phyloP scores from a whole-genome alignment of 495 filamentous ascomycete species.

The Aspergillus diversus region DNA sequence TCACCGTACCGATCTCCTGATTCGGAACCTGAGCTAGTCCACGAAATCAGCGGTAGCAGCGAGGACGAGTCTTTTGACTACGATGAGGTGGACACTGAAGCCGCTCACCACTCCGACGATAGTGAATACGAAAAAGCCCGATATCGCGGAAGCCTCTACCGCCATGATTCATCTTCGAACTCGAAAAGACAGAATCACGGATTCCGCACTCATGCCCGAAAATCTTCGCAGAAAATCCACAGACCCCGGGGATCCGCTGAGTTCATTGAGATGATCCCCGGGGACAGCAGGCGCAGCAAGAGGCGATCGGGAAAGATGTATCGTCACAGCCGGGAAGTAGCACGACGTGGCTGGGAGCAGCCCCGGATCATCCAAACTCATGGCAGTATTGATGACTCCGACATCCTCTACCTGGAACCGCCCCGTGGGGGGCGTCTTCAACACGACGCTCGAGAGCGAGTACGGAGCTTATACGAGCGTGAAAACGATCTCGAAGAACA shows the following conservation, averaged over 20 bases:
- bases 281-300: slow-evolving; percentile 13
- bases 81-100: slow-evolving; percentile 18
- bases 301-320: not conserved
- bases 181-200: slow-evolving; percentile 7
- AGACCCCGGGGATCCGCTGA: slow-evolving; percentile 14
- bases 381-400: slow-evolving; percentile 22
- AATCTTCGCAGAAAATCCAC: slow-evolving; percentile 14
- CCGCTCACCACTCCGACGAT: slow-evolving; percentile 22
- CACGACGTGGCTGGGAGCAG: slow-evolving; percentile 21
- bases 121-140: slow-evolving; percentile 11
- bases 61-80: slow-evolving; percentile 19
- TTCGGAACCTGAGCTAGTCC: slow-evolving; percentile 19
- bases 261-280: slow-evolving; percentile 23
- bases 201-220: slow-evolving; percentile 28
- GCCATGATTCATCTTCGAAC: slow-evolving; percentile 20
- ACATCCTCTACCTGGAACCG: slow-evolving; percentile 27
- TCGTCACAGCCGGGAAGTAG: slow-evolving; percentile 12
- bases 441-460: slow-evolving; percentile 35
- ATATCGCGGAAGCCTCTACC: slow-evolving; percentile 24
- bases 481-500: slow-evolving; percentile 36
- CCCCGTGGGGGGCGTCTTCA: slow-evolving; percentile 17
- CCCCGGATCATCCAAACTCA: slow-evolving; percentile 26
- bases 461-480: slow-evolving; percentile 30
- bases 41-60: slow-evolving; percentile 20
- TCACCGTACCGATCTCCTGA: not conserved